A percentile compares a stretch with the other conserved stretches of the same genome.
These are phyloP conservation scores for Cokeromyces recurvatus DNA, from an alignment of 371 early-diverging fungal species.

Conservation along the genomic window DNA sequence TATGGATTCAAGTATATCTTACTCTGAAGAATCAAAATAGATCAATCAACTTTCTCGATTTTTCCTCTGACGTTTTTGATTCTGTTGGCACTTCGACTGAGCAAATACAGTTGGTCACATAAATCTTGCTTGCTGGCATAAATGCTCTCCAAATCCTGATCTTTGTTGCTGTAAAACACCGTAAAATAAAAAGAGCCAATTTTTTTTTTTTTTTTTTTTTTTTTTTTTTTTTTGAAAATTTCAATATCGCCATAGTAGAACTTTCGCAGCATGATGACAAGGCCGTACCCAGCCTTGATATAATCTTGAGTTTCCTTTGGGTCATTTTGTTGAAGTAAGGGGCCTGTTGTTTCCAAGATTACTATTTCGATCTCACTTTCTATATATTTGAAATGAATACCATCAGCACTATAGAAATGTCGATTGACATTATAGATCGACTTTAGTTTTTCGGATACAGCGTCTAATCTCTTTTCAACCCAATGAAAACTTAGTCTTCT, in stretches of 20 bases:
- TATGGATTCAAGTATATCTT: slow-evolving; percentile 16
- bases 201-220: too few relatives aligned
- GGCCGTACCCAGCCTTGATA: slow-evolving; percentile 19
- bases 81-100: slow-evolving; percentile 12
- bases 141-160: slow-evolving; percentile 8
- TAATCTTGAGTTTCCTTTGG: slow-evolving; percentile 18
- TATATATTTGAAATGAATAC: slow-evolving; percentile 12
- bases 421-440: slow-evolving; percentile 16
- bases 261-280: slow-evolving; percentile 16
- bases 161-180: slow-evolving; percentile 10
- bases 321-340: slow-evolving; percentile 13
- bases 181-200: slow-evolving; percentile 9
- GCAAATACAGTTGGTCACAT: slow-evolving; percentile 14
- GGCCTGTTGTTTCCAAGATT: slow-evolving; percentile 18
- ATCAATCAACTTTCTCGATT: slow-evolving; percentile 12
- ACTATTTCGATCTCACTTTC: slow-evolving; percentile 13
- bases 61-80: slow-evolving; percentile 11
- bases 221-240: slow-evolving; percentile 21
- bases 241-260: slow-evolving; percentile 15
- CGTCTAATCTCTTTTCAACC: slow-evolving; percentile 21
- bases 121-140: slow-evolving; percentile 17
- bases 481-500: slow-evolving; percentile 18
- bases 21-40: slow-evolving; percentile 12
- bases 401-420: slow-evolving; percentile 16
- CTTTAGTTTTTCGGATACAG: slow-evolving; percentile 17